Evolutionary conservation across 2,329 filamentous ascomycete genomes (phyloP).

Genomic region (Neopestalotiopsis rosae): DNA sequence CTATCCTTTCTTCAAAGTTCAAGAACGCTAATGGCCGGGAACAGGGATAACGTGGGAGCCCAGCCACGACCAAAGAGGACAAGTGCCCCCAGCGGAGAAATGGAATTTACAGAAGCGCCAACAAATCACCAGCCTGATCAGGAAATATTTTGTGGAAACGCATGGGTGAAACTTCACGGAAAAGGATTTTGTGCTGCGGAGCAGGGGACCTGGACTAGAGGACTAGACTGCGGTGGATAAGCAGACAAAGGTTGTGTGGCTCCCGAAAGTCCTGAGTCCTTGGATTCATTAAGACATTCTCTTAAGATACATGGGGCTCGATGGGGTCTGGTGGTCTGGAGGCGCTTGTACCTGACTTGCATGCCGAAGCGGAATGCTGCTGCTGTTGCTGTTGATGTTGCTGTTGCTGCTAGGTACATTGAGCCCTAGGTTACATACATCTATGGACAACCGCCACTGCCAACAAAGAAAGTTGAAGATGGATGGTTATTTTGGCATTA

Average conservation of each 20-base stretch:
- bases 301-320: not conserved
- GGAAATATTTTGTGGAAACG: conserved; percentile 15
- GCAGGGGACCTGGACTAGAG: not conserved
- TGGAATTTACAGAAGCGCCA: not conserved
- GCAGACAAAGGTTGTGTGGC: not conserved
- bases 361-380: conserved; percentile 11
- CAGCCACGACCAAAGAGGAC: conserved; percentile 6
- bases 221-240: conserved; percentile 11
- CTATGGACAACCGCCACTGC: not conserved
- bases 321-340: not conserved
- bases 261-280: conserved; percentile 3
- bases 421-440: not conserved
- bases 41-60: conserved; percentile 6
- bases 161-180: conserved; percentile 12
- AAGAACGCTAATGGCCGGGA: not conserved
- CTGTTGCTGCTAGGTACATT: not conserved
- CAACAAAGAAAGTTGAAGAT: not conserved
- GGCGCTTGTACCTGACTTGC: conserved; percentile 11
- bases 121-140: conserved; percentile 7
- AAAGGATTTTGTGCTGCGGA: not conserved
- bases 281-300: conserved; percentile 7
- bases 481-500: not conserved
- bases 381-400: not conserved
- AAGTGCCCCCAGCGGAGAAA: not conserved
- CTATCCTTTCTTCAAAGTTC: conserved; percentile 1